Evolutionary conservation across 2,329 filamentous ascomycete species (phyloP).

Genomic region (Orbilia ellipsospora): DNA sequence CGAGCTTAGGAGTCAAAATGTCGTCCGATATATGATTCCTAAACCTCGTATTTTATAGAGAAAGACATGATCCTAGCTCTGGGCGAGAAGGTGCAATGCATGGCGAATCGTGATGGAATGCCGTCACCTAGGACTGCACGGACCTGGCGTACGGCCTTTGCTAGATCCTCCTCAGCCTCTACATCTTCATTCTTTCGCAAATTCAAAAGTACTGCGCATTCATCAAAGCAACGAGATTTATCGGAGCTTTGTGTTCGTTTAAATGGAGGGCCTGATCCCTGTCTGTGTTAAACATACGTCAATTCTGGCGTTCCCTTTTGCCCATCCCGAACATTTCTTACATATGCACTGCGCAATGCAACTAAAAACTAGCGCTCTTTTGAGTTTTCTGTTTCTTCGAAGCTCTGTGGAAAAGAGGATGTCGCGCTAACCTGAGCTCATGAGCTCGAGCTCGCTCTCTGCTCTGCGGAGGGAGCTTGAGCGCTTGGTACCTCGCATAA

Average conservation of each 20-base stretch:
- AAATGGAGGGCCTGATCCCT: slow-evolving; percentile 18
- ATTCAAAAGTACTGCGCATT: slow-evolving; percentile 11
- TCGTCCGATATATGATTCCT: slow-evolving; percentile 31
- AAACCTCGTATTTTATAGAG: slow-evolving; percentile 1
- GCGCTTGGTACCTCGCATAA: not conserved
- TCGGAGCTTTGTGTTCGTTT: slow-evolving; percentile 31
- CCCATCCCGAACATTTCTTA: slow-evolving; percentile 27
- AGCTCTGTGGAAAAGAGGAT: slow-evolving; percentile 7
- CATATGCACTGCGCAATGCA: slow-evolving; percentile 42
- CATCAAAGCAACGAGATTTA: slow-evolving; percentile 18
- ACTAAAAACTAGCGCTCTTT: slow-evolving; percentile 12
- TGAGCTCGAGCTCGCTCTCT: slow-evolving; percentile 47
- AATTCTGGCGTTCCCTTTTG: slow-evolving; percentile 14
- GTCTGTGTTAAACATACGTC: slow-evolving; percentile 11
- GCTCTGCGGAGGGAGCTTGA: slow-evolving; percentile 3
- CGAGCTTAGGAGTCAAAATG: slow-evolving; percentile 15
- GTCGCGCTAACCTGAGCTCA: slow-evolving; percentile 53
- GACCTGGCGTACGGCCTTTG: not conserved
- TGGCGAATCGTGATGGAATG: slow-evolving; percentile 8
- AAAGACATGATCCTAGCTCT: slow-evolving; percentile 7
- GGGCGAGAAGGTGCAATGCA: slow-evolving; percentile 36
- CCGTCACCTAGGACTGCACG: not conserved
- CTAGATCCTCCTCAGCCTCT: not conserved
- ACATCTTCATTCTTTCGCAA: not conserved
- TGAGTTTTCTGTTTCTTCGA: not conserved